phyloP scores from a whole-genome alignment of 805 yeast species.

The Metschnikowia rubicola region DNA sequence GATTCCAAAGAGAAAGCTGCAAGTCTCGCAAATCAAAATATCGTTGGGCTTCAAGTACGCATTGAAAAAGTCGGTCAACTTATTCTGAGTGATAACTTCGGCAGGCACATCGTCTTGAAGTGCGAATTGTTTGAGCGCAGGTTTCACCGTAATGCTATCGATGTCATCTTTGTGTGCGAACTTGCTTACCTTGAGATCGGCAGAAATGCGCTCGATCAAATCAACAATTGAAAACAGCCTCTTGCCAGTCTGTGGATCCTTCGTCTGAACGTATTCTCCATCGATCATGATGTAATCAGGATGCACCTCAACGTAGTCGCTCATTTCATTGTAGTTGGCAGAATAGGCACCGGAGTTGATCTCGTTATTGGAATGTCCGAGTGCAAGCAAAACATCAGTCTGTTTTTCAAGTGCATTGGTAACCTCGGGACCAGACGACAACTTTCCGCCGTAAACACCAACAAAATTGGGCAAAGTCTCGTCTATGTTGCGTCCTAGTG shows the following conservation, averaged over 20 bases:
- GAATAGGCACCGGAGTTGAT: constrained; percentile 28
- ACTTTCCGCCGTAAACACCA: constrained; percentile 70
- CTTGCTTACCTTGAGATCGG: constrained; percentile 16
- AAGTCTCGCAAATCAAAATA: constrained; percentile 74
- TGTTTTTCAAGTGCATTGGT: constrained; percentile 30
- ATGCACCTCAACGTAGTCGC: constrained; percentile 33
- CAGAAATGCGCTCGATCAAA: constrained; percentile 31
- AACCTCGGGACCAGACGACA: constrained; percentile 31
- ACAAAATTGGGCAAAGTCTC: constrained; percentile 62
- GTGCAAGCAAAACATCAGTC: constrained; percentile 65
- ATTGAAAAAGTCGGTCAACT: constrained; percentile 35
- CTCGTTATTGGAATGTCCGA: constrained; percentile 57
- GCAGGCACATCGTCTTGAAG: constrained; percentile 6
- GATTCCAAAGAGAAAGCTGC: constrained; percentile 76
- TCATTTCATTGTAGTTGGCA: constrained; percentile 20
- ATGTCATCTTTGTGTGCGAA: constrained; percentile 8
- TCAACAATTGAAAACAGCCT: constrained; percentile 29
- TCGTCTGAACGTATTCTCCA: constrained; percentile 23
- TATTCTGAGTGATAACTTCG: constrained; percentile 27
- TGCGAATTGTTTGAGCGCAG: constrained; percentile 10
- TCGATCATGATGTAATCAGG: constrained; percentile 41
- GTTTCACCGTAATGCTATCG: constrained; percentile 19
- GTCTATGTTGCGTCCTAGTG: constrained; percentile 71
- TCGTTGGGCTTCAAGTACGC: constrained; percentile 55
- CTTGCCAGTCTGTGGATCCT: constrained; percentile 20